Base-by-base conservation (phyloP, 1,284 basidiomycete genomes). In the Cystobasidium sp. region DNA sequence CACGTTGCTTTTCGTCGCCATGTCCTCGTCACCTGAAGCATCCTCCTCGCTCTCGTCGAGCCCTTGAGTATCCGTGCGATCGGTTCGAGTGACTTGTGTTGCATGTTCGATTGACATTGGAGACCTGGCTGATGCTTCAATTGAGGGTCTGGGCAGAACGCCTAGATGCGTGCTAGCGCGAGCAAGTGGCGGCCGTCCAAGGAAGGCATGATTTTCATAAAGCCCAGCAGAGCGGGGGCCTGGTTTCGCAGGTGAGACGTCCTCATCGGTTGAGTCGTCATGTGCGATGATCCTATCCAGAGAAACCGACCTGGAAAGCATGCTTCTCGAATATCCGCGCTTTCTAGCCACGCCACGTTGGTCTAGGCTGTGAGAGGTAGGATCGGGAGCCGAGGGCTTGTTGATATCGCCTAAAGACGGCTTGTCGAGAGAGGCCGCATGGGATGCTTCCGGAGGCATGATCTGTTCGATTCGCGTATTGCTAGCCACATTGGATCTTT, bases 111-210 rank as follows among this genome's bases (percentile, higher is more conserved):
- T 41, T 10, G 52, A 7, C 56, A 43, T 41, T 49, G 14, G 1
- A 49, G 12, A 49, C 56, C n/a, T 41, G 31, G 31, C 31, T 31
- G 31, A 31, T 31, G 31, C 56, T 22, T 41, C 37, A 1, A n/a
- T 1, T 18, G 37, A 18, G 6, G 56, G 41, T 41, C 37, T 41
- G 18, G 39, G 56, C 56, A 59, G 41, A n/a, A 59, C 43, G n/a
- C 56, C 56, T n/a, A 59, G 56, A 59, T 59, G 56, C n/a, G 56
- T 41, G 43, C 43, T 59, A 59, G 56, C 56, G 9, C 56, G 31
- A n/a, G 56, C 39, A 41, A 59, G 56, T 12, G 43, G 7, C 16
- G 56, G 56, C 20, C 56, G 37, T 59, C 56, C 56, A 24, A 63
- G 46, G 10, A 49, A 7, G 47, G 43, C 43, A n/a, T 22, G 43